Evolutionary conservation across 768 basidiomycete genomes (phyloP).

Genomic region (Clavaria fumosa): DNA sequence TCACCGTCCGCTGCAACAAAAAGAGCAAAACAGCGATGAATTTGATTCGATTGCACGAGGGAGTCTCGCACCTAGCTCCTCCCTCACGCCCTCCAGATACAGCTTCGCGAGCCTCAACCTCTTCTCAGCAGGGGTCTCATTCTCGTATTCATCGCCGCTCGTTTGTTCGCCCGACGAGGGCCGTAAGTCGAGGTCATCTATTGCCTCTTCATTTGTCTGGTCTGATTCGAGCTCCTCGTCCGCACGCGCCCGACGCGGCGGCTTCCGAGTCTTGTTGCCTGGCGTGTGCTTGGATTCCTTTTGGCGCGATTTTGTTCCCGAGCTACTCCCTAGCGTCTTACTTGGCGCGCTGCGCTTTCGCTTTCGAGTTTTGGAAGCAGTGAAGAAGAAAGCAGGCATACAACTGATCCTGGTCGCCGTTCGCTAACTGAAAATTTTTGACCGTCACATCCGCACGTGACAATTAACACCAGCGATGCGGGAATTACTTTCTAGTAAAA

Average conservation of each 20-base stretch:
- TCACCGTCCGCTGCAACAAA: slow-evolving; percentile 56
- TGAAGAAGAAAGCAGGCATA: slow-evolving; percentile 11
- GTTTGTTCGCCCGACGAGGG: slow-evolving; percentile 31
- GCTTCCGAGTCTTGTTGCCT: slow-evolving; percentile 14
- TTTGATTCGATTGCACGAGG: not conserved
- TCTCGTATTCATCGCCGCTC: slow-evolving; percentile 72
- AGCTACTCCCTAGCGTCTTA: not conserved
- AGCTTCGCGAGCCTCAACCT: slow-evolving; percentile 79
- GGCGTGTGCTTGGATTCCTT: not conserved
- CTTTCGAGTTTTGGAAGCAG: slow-evolving; percentile 10
- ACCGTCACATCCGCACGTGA: no score
- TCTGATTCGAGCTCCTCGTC: slow-evolving; percentile 74
- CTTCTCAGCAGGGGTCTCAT: slow-evolving; percentile 90
- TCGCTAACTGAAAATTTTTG: no score
- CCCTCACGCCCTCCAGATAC: slow-evolving; percentile 76
- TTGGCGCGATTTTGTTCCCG: slow-evolving; percentile 6
- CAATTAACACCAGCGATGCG: no score
- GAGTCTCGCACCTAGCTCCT: slow-evolving; percentile 41
- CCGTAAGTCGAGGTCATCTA: slow-evolving; percentile 51
- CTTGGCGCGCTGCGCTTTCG: slow-evolving; percentile 6
- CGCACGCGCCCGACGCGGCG: slow-evolving; percentile 15
- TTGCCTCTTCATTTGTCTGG: slow-evolving; percentile 28
- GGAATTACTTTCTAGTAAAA: no score
- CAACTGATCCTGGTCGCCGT: no score
- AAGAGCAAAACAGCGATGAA: not conserved